Conservation (phyloP, 73 alveolate genomes). For the Paramecium bursaria region DNA sequence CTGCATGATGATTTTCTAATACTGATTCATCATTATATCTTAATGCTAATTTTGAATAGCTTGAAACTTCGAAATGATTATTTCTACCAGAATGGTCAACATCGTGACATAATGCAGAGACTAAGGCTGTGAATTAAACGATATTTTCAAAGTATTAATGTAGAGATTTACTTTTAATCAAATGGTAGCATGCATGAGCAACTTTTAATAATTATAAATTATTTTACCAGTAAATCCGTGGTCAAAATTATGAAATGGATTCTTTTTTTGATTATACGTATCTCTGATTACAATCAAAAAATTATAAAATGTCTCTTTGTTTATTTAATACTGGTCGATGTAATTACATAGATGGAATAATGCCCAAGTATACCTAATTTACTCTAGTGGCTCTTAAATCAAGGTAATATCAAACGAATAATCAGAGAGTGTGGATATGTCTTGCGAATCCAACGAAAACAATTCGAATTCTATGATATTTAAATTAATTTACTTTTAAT, state of each 20-base stretch:
- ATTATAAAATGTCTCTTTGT: slow-evolving; percentile 46
- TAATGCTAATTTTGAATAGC: slow-evolving; percentile 78
- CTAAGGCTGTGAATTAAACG: slow-evolving; percentile 68
- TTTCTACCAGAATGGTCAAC: slow-evolving; percentile 86
- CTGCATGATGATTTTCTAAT: slow-evolving; percentile 89
- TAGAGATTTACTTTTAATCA: slow-evolving; percentile 35
- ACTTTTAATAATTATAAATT: neutral
- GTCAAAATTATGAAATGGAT: slow-evolving; percentile 70
- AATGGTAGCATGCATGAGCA: slow-evolving; percentile 49
- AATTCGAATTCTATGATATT: slow-evolving; percentile 31
- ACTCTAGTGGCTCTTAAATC: slow-evolving; percentile 4
- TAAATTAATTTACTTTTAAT: slow-evolving; percentile 17
- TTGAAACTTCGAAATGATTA: slow-evolving; percentile 77
- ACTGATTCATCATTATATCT: slow-evolving; percentile 90
- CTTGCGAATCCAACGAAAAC: slow-evolving; percentile 33
- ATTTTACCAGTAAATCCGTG: slow-evolving; percentile 61
- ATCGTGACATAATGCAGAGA: slow-evolving; percentile 84
- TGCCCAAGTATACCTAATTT: slow-evolving; percentile 58
- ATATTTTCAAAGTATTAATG: slow-evolving; percentile 50
- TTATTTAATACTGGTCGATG: slow-evolving; percentile 54
- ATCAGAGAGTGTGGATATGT: slow-evolving; percentile 29
- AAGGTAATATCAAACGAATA: slow-evolving; percentile 51
- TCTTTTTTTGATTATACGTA: slow-evolving; percentile 48
- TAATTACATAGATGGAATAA: slow-evolving; percentile 43
- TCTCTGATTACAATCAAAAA: slow-evolving; percentile 44